These are phyloP conservation scores for Penicillium aurantiogriseum DNA, from an alignment of 2,329 filamentous ascomycete species.

Conservation along the genomic window DNA sequence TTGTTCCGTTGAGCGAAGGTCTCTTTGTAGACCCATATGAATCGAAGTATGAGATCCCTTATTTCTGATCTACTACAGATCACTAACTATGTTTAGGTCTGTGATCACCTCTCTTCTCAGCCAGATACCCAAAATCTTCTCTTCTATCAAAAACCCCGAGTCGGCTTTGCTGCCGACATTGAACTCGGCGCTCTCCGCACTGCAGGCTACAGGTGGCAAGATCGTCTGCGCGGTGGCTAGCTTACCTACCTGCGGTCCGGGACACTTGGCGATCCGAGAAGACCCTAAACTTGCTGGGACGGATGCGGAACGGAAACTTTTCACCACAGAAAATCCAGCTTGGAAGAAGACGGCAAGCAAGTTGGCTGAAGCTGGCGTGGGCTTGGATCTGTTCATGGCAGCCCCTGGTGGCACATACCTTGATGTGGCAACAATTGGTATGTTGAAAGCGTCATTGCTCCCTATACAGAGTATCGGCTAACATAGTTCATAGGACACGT, in stretches of 20 bases:
- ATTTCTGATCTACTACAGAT: background rate
- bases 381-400: constrained; percentile 91
- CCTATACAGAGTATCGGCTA: constrained; percentile 6
- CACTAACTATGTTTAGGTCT: constrained; percentile 47
- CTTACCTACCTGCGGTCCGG: constrained; percentile 90
- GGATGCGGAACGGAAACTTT: constrained; percentile 88
- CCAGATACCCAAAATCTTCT: constrained; percentile 81
- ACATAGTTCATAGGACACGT: constrained; percentile 63
- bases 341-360: constrained; percentile 86
- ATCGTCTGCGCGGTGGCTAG: constrained; percentile 82
- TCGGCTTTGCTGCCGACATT: constrained; percentile 81
- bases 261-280: constrained; percentile 79
- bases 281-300: constrained; percentile 81
- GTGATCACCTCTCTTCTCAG: constrained; percentile 86
- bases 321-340: constrained; percentile 81
- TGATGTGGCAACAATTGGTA: constrained; percentile 87
- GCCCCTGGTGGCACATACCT: constrained; percentile 87
- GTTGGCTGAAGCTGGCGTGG: constrained; percentile 82
- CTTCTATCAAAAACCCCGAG: constrained; percentile 83
- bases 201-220: constrained; percentile 87
- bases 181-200: constrained; percentile 77
- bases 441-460: constrained; percentile 29
- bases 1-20: constrained; percentile 85
- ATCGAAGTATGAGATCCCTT: constrained; percentile 60
- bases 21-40: constrained; percentile 94